Conservation (phyloP, 2,329 filamentous ascomycete genomes). For the Diaporthe citriasiana region DNA sequence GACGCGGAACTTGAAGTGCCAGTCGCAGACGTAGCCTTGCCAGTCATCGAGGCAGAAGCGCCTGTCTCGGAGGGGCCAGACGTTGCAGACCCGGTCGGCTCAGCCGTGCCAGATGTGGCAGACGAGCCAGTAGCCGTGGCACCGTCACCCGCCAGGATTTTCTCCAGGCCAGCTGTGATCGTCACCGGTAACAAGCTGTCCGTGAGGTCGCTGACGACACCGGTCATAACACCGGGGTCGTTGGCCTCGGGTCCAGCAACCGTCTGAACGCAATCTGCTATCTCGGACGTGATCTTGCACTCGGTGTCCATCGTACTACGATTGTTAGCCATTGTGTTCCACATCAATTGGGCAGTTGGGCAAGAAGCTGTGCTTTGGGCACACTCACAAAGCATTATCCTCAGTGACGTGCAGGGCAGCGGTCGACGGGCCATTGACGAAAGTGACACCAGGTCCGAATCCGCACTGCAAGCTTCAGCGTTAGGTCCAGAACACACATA, state of each 20-base stretch:
- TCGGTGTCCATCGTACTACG: slow-evolving; percentile 3
- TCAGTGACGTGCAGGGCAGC: slow-evolving; percentile 34
- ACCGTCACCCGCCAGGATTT: slow-evolving; percentile 11
- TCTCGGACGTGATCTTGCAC: slow-evolving; percentile 20
- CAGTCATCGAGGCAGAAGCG: not conserved
- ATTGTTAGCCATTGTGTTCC: not conserved
- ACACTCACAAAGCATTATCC: slow-evolving; percentile 21
- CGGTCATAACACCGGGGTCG: slow-evolving; percentile 10
- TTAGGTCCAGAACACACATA: not conserved
- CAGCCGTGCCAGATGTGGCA: slow-evolving; percentile 14
- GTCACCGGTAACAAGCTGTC: slow-evolving; percentile 29
- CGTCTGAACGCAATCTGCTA: slow-evolving; percentile 30
- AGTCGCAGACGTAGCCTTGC: not conserved
- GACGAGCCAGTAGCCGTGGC: slow-evolving; percentile 17
- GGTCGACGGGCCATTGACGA: slow-evolving; percentile 32
- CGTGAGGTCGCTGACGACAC: slow-evolving; percentile 14
- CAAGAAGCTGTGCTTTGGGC: not conserved
- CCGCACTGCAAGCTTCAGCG: slow-evolving; percentile 26
- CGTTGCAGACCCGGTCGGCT: slow-evolving; percentile 13
- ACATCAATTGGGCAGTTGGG: no score
- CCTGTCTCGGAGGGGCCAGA: slow-evolving; percentile 33
- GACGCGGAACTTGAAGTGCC: not conserved
- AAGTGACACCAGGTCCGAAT: slow-evolving; percentile 34
- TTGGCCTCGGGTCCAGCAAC: slow-evolving; percentile 31
- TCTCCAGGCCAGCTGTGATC: slow-evolving; percentile 40